A percentile compares a stretch with the other conserved stretches of the same genome.
Conservation (phyloP, 257 asterid species). For the Scutellaria minor region DNA sequence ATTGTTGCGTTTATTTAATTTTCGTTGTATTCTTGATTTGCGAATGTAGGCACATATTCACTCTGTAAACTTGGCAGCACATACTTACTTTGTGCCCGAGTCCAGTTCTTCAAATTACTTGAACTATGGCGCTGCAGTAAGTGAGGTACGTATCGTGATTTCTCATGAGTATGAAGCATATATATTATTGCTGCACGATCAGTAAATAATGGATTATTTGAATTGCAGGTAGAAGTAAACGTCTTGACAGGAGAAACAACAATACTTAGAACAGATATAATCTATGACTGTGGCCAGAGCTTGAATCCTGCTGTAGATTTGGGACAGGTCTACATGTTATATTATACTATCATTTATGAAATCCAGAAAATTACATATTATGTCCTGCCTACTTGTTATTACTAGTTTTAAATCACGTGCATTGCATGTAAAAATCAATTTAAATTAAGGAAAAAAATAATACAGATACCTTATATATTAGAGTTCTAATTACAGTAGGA, state of each 20-base stretch:
- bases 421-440: too few species aligned
- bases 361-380: too few species aligned
- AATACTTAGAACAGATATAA: constrained; percentile 28
- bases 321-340: constrained; percentile 27
- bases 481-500: too few species aligned
- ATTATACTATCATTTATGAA: too few species aligned
- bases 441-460: too few species aligned
- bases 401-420: too few species aligned
- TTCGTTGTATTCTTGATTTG: too few species aligned
- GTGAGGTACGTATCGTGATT: constrained; percentile 27
- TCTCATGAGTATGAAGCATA: not conserved
- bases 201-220: not conserved
- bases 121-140: constrained; percentile 36
- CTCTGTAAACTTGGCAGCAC: constrained; percentile 27
- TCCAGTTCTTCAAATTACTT: constrained; percentile 13
- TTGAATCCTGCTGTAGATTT: constrained; percentile 31
- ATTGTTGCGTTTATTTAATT: not conserved
- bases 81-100: constrained; percentile 28
- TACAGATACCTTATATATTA: too few species aligned
- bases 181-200: not conserved
- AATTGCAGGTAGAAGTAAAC: constrained; percentile 28
- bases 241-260: constrained; percentile 31
- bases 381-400: too few species aligned
- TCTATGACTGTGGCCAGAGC: constrained; percentile 36
- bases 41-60: constrained; percentile 27